A percentile compares a stretch with the other conserved stretches of the same genome.
phyloP scores from a whole-genome alignment of 202 grass and related monocot species.

The Panicum hallii region DNA sequence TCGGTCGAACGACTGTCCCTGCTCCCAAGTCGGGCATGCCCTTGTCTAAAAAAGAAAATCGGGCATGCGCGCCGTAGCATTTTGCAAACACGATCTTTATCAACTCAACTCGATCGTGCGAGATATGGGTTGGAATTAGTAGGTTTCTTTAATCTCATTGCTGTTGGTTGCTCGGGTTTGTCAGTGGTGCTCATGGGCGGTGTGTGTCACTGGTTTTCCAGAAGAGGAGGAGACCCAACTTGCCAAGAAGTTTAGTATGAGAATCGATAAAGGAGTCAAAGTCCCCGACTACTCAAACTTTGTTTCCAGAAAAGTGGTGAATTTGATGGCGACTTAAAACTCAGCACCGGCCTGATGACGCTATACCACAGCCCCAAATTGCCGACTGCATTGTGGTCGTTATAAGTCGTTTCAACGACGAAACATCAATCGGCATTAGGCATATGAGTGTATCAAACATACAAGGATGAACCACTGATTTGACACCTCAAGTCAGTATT shows the following conservation, averaged over 20 bases:
- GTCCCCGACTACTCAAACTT: neutral
- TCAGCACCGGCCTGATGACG: neutral
- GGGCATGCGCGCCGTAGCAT: neutral
- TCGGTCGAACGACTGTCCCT: neutral
- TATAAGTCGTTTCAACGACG: too few species aligned
- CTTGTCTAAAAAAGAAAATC: neutral
- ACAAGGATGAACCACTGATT: neutral
- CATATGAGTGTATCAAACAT: too few species aligned
- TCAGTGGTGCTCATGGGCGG: neutral
- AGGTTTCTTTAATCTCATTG: neutral
- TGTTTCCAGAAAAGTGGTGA: neutral
- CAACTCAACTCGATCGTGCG: neutral
- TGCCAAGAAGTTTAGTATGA: neutral
- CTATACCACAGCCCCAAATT: too few species aligned
- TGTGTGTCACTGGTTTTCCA: neutral
- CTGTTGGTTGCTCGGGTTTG: neutral
- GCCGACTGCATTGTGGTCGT: too few species aligned
- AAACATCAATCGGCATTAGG: too few species aligned
- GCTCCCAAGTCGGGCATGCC: conserved; percentile 9
- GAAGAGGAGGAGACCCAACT: neutral
- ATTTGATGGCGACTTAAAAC: neutral
- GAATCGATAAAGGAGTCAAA: neutral
- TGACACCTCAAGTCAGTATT: neutral
- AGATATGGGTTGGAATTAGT: neutral
- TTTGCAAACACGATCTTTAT: neutral